Percentiles rank a stretch among this genome's conserved stretches.
Conservation (phyloP, 345 rosid species). For the Carallia pectinifolia region DNA sequence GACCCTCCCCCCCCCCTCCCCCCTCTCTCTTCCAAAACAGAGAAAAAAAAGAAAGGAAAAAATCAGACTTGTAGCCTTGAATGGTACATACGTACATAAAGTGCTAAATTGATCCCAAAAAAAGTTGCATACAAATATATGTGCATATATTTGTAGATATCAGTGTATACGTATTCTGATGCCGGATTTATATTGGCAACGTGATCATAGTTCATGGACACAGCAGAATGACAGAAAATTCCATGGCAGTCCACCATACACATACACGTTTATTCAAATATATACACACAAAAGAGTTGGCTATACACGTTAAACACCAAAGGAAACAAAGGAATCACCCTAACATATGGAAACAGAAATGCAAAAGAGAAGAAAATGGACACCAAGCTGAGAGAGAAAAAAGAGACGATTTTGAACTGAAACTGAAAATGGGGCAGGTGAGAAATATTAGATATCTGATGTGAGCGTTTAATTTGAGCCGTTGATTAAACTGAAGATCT, state of each 20-base stretch:
- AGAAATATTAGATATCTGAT: background rate
- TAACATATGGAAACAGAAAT: background rate
- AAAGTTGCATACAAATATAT: background rate
- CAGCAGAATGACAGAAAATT: too few species aligned
- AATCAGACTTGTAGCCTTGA: background rate
- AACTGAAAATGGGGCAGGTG: background rate
- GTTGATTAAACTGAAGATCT: too few species aligned
- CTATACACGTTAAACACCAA: background rate
- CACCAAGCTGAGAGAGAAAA: background rate
- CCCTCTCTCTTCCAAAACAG: background rate
- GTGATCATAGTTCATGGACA: too few species aligned
- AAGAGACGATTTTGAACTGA: constrained; percentile 1
- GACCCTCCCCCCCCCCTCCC: background rate
- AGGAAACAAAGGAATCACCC: background rate
- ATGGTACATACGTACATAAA: background rate
- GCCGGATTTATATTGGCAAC: too few species aligned
- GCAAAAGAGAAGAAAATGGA: background rate
- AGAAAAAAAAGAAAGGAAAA: background rate
- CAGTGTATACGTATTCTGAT: too few species aligned
- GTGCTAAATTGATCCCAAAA: background rate
- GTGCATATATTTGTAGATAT: too few species aligned
- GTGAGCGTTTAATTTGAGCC: background rate
- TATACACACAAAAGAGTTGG: background rate
- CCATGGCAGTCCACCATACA: background rate
- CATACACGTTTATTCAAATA: background rate